Base-by-base conservation (phyloP, 2,329 filamentous ascomycete genomes). In the Capronia coronata region DNA sequence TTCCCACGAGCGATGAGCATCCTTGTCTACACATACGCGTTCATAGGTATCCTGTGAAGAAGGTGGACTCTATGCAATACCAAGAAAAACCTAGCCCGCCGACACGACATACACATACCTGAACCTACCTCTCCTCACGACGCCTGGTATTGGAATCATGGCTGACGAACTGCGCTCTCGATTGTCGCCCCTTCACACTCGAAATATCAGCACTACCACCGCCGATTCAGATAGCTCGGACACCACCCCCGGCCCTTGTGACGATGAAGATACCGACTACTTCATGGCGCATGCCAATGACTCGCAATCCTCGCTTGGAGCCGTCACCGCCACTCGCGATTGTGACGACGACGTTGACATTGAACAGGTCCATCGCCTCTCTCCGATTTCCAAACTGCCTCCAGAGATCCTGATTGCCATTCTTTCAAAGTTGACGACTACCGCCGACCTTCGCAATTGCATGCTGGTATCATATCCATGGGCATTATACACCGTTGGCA, bases 391-490 rank as follows among this genome's bases (percentile, higher is more conserved):
- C 60, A 82, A 86, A 49, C 76, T 98, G 29, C 93, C 93, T 32
- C 91, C 90, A 67, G 93, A 98, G 74, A 86, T 98, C 54, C 82
- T 97, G 65, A 96, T 98, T 63, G 80, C 83, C 68, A 84, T 97
- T 63, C 96, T 98, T 69, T 77, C 86, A 29, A 93, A 89, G 67
- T 79, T 98, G 50, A 83, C 76, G 62, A 80, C 78, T 10, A 78
- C 89, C 1, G 72, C 75, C 38, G 91, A 98, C 63, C 77, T 96
- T 60, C 78, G 88, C 59, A 84, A 83, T 68, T 94, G 87, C 69
- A 90, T 97, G 86, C 75, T 93, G 57, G 90, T 95, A n/a, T 96
- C 84, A 63, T 90, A 89, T 68, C 81, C 84, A 55, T 98, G 93
- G 93, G 86, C 93, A 22, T 77, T 85, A 56, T 96, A 96, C 65